Evolutionary conservation across 345 rosid genomes (phyloP), one percentile per base, ranked within the genome.

Genomic region (Syzygium grande): DNA sequence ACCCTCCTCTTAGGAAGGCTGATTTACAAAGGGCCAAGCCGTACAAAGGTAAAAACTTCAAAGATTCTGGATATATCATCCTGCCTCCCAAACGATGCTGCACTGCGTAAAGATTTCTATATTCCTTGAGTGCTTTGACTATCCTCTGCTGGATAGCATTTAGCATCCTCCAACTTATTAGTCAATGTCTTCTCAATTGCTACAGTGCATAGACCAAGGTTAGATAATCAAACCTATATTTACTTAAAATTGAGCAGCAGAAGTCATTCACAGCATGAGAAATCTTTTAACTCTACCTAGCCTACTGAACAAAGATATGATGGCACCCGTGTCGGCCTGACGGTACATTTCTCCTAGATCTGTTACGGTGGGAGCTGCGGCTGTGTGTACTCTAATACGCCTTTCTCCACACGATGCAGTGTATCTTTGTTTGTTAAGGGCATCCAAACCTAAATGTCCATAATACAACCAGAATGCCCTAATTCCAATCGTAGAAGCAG

Each of bases 321-420:
- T 92, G 89, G 99, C 94, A 90, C 98, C 98, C 87, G 92, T 91
- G 94, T 98, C 99, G 89, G 99, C 99, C 84, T 93, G 97, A 53
- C 97, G 92, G 90, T 98, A 98, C 99, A 98, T 98, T 89, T 95
- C 99, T 89, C 98, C 97, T 89, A 98, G 95, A 89, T 97, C 97
- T 73, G 99, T 41, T 89, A 96, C 98, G 49, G 97, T 98, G 52
- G 99, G 99, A 34, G 98, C 99, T 58, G 96, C 95, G 65, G 97
- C 94, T 13, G 99, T 98, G 90, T 97, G 99, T 87, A 98, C 96
- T 92, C 99, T 95, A 88, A 98, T 98, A 86, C 99, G 98, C 90
- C 99, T 97, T 94, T 98, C 99, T 91, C 99, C 99, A 68, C 99
- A 98, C 68, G 99, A 98, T 86, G 99, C 99, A 86, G 99, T 98